phyloP scores from a whole-genome alignment of 352 stramenopile species.

The Globisporangium nodosum region DNA sequence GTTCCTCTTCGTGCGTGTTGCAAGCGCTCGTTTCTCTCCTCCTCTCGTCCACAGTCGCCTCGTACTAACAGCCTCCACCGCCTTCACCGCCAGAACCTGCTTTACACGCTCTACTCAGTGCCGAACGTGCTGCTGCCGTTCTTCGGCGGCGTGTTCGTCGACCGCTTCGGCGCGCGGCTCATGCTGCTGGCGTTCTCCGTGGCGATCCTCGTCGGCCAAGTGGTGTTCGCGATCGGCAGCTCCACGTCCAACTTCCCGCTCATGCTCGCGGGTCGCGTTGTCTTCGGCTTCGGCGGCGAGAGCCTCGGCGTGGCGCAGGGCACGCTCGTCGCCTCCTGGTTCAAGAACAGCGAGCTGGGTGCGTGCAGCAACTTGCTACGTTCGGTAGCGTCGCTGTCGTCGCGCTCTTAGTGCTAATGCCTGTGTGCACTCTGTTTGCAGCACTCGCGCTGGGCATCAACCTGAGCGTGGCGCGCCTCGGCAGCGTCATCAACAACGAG shows the following conservation, averaged over 20 bases:
- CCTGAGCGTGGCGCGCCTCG: constrained; percentile 86
- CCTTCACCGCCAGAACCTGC: constrained; percentile 61
- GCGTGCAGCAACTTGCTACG: not conserved
- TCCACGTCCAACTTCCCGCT: constrained; percentile 71
- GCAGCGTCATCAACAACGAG: constrained; percentile 92
- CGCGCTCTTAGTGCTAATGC: not conserved
- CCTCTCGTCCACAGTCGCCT: not conserved
- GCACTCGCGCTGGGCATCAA: constrained; percentile 91
- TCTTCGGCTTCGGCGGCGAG: constrained; percentile 92
- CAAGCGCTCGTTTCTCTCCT: not conserved
- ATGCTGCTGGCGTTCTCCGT: constrained; percentile 86
- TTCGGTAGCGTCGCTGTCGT: not conserved
- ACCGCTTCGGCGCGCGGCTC: constrained; percentile 79
- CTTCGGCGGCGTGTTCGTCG: constrained; percentile 89
- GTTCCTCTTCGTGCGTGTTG: constrained; percentile 65
- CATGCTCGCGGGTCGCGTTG: constrained; percentile 80
- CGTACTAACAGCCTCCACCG: not conserved
- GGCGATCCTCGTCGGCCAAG: constrained; percentile 76
- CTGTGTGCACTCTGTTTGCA: not conserved
- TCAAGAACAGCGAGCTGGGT: constrained; percentile 89
- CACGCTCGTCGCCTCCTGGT: constrained; percentile 90
- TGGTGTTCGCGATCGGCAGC: constrained; percentile 86
- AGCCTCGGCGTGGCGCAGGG: constrained; percentile 88
- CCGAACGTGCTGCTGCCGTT: constrained; percentile 92
- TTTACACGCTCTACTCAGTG: constrained; percentile 93